Conservation (phyloP, 176 grass and related monocot species). For the Bolboschoenus planiculmis region DNA sequence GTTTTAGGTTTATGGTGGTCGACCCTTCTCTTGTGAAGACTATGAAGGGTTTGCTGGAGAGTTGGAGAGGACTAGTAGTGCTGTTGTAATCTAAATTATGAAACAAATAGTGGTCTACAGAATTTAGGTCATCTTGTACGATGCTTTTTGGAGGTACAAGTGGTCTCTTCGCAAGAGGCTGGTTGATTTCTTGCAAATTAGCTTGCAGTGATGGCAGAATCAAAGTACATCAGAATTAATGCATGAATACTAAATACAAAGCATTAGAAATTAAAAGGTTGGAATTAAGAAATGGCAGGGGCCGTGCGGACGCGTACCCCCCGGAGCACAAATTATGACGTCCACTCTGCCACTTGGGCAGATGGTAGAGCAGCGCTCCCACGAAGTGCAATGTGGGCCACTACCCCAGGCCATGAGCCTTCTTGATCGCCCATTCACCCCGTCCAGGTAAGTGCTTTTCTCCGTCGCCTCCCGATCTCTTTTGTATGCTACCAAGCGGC, state of each 20-base stretch:
- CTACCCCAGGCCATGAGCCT: conserved; percentile 29
- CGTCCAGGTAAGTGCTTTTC: conserved; percentile 41
- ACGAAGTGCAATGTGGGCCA: conserved; percentile 25
- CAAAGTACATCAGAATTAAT: not conserved
- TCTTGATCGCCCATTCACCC: conserved; percentile 23
- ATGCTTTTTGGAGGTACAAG: conserved; percentile 10
- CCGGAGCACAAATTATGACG: too few species aligned
- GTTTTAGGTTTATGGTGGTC: conserved; percentile 12
- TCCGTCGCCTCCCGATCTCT: not conserved
- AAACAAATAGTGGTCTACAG: not conserved
- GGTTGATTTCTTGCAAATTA: not conserved
- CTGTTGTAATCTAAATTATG: conserved; percentile 8
- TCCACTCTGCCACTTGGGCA: conserved; percentile 26
- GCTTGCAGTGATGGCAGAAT: not conserved
- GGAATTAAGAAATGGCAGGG: conserved; percentile 2
- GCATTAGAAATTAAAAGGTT: not conserved
- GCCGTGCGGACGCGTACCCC: conserved; percentile 59
- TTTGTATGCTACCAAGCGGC: not conserved
- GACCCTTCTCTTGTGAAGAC: conserved; percentile 18
- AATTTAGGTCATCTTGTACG: conserved; percentile 8
- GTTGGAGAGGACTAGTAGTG: not conserved
- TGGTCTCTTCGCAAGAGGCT: not conserved
- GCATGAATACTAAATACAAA: not conserved
- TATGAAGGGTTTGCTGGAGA: not conserved
- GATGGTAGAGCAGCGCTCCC: conserved; percentile 25